These are phyloP conservation scores for Candida pini DNA, from an alignment of 805 yeast species.

Conservation along the genomic window DNA sequence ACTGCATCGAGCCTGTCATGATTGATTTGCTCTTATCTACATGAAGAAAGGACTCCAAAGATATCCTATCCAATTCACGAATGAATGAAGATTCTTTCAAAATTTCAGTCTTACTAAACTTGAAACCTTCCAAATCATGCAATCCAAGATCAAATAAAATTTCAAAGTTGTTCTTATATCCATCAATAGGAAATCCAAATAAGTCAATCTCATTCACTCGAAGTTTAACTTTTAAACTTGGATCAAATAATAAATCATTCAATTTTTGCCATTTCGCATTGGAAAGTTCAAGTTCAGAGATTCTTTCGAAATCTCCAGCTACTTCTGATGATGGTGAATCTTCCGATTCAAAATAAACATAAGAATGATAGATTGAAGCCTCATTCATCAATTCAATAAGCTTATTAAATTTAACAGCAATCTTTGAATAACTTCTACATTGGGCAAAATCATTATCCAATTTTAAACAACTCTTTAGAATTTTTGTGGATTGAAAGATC, in stretches of 20 bases:
- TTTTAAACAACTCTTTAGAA: slow-evolving; percentile 54
- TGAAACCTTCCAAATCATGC: slow-evolving; percentile 12
- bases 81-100: slow-evolving; percentile 16
- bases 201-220: slow-evolving; percentile 14
- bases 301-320: slow-evolving; percentile 22
- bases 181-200: slow-evolving; percentile 12
- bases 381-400: slow-evolving; percentile 36
- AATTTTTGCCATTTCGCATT: slow-evolving; percentile 37
- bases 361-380: slow-evolving; percentile 37
- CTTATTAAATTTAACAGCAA: slow-evolving; percentile 41
- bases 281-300: slow-evolving; percentile 34
- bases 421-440: slow-evolving; percentile 54
- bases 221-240: slow-evolving; percentile 14
- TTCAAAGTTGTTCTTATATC: slow-evolving; percentile 21
- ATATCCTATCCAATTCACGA: slow-evolving; percentile 16
- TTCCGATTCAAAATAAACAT: slow-evolving; percentile 31
- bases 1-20: slow-evolving; percentile 3
- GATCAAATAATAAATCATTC: slow-evolving; percentile 28
- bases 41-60: slow-evolving; percentile 19
- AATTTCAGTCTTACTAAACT: slow-evolving; percentile 18
- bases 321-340: slow-evolving; percentile 18
- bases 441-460: slow-evolving; percentile 65
- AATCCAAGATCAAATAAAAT: slow-evolving; percentile 17
- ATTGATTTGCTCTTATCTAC: slow-evolving; percentile 4
- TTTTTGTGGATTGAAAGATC: slow-evolving; percentile 10